These are phyloP conservation scores for Pichia occidentalis DNA, from an alignment of 805 yeast genomes.

Conservation along the genomic window DNA sequence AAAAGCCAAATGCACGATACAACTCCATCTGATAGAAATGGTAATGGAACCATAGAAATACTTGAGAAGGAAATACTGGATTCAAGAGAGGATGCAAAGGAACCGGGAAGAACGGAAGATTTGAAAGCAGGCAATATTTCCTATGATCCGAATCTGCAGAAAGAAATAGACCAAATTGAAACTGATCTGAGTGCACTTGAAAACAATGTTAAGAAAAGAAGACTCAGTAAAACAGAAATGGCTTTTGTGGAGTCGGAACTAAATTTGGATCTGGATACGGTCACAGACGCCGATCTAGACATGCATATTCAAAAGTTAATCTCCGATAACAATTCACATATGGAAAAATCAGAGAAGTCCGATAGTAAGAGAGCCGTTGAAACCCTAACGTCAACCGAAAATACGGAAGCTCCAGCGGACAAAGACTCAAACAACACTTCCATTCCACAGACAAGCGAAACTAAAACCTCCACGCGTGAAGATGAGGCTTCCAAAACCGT, in stretches of 20 bases:
- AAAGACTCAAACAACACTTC: neutral
- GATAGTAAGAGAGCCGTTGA: no score
- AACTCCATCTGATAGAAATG: no score
- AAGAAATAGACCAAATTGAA: conserved; percentile 15
- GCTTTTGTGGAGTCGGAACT: conserved; percentile 23
- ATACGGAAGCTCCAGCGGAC: neutral
- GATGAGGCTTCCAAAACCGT: no score
- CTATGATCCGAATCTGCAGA: conserved; percentile 10
- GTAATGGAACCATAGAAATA: no score
- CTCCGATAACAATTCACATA: conserved; percentile 10
- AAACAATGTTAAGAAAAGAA: conserved; percentile 10
- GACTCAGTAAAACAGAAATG: conserved; percentile 15
- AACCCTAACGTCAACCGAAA: no score
- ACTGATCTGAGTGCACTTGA: conserved; percentile 8
- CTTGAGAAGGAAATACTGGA: no score
- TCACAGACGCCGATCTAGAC: conserved; percentile 27
- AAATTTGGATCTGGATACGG: conserved; percentile 22
- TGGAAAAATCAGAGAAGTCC: neutral
- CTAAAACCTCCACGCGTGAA: no score
- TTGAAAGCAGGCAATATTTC: no score
- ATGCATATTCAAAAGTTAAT: conserved; percentile 25
- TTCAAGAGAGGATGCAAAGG: no score
- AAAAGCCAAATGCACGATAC: no score
- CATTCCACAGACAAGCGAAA: no score
- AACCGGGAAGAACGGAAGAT: no score